Base-by-base conservation (phyloP, 139 green algal species). In the Ostreobium quekettii region DNA sequence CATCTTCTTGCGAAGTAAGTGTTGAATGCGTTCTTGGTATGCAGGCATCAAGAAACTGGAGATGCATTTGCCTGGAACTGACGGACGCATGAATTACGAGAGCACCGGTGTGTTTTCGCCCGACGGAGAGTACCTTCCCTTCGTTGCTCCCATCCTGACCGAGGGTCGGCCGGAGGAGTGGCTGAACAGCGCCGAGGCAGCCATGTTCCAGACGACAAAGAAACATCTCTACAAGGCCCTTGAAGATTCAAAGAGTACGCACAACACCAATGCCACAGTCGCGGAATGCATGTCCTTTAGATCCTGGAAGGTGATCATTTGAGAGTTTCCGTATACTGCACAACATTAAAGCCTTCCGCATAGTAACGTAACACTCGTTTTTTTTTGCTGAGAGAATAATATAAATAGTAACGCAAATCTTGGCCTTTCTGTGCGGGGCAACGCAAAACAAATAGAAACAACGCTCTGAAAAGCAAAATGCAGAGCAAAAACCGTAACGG, bases 141-240 rank as follows among this genome's bases (percentile, higher is more conserved):
- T 96, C 48, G 47, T 67, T 48, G 66, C 42, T 2, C 72, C 75
- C 0, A 74, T 93, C 32, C 62, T 87, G 30, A 89, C 85, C 4
- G 85, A 94, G 70, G 87, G 89, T 6, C 74, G 83, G 31, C 86
- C 87, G 8, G 89, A 96, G 76, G 86, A 93, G 63, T 96, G 89
- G 89, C 82, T 96, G 8, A 92, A 92, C 76, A 60, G 78, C 24
- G 84, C 93, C 39, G 89, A 94, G 78, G 81, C 83, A 5, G 85
- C 86, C 28, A 96, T 96, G 89, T 93, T 91, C 76, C 77, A 74
- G 1, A 80, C 86, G 29, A 91, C 80, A 26, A 95, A 93, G 81
- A 83, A 78, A 64, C 76, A 87, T 58, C 76, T 95, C 47, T 88
- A 85, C 73, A 86, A 84, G 68, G 80, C 86, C 29, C 72, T 91